A percentile compares a stretch with the other conserved stretches of the same genome.
phyloP scores from a whole-genome alignment of 495 filamentous ascomycete genomes.

The Neurospora hispaniola region DNA sequence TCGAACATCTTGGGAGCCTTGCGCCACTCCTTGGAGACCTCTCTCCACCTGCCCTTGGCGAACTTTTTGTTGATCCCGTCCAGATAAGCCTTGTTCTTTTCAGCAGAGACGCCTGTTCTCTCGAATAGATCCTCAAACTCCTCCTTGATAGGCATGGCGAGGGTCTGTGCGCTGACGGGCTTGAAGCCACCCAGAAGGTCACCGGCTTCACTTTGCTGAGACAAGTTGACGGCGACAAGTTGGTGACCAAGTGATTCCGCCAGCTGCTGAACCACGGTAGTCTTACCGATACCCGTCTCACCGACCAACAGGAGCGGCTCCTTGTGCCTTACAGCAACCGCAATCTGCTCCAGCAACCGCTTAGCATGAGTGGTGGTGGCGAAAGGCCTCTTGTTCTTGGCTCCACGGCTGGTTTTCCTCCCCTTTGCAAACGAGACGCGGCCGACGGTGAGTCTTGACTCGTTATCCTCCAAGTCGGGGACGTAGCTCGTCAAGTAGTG shows the following conservation, averaged over 20 bases:
- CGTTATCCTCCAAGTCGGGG: constrained; percentile 50
- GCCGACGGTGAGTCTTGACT: constrained; percentile 53
- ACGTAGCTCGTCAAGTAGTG: constrained; percentile 59
- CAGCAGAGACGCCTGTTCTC: constrained; percentile 66
- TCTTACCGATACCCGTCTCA: constrained; percentile 97
- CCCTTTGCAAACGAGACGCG: constrained; percentile 47
- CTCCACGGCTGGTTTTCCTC: constrained; percentile 27
- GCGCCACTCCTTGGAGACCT: constrained; percentile 73
- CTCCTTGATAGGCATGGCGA: constrained; percentile 84
- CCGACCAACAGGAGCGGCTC: constrained; percentile 91
- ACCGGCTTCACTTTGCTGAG: constrained; percentile 91
- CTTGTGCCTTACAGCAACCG: constrained; percentile 64
- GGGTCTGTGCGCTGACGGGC: constrained; percentile 77
- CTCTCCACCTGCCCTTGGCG: constrained; percentile 71
- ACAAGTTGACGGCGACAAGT: constrained; percentile 84
- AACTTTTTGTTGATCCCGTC: constrained; percentile 68
- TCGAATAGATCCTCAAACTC: constrained; percentile 85
- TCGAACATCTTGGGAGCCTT: constrained; percentile 81
- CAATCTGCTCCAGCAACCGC: constrained; percentile 72
- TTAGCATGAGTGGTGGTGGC: constrained; percentile 64
- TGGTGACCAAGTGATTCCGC: constrained; percentile 71
- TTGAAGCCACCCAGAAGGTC: constrained; percentile 95
- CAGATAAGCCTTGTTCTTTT: constrained; percentile 78
- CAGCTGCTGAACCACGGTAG: constrained; percentile 85
- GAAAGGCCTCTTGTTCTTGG: constrained; percentile 48